Percentiles rank a stretch among this genome's conserved stretches.
phyloP scores from a whole-genome alignment of 768 basidiomycete species.

The Dendrothele bispora region DNA sequence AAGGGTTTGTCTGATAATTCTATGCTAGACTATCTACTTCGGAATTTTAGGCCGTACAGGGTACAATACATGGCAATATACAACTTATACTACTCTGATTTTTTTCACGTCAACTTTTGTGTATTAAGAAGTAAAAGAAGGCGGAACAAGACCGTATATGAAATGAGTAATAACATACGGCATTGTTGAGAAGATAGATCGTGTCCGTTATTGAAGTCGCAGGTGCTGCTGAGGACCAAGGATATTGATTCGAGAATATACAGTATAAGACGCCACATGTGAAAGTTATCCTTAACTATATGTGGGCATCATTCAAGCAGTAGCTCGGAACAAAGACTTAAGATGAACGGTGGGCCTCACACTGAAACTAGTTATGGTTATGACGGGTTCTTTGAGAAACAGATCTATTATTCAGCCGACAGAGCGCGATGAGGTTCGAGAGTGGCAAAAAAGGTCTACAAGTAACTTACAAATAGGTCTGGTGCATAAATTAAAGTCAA shows the following conservation, averaged over 20 bases:
- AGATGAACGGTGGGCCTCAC: conserved; percentile 46
- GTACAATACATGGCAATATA: too few relatives aligned
- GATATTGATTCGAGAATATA: conserved; percentile 64
- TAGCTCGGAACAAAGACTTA: not conserved
- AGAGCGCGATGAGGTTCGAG: conserved; percentile 6
- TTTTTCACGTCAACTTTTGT: conserved; percentile 2
- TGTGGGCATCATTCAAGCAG: too few relatives aligned
- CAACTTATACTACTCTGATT: conserved; percentile 60
- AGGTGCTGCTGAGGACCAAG: conserved; percentile 54
- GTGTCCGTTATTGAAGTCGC: conserved; percentile 58
- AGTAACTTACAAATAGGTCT: conserved; percentile 67
- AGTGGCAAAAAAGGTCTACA: conserved; percentile 18
- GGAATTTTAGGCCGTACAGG: too few relatives aligned
- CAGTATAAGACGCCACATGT: conserved; percentile 77
- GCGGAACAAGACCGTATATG: not conserved
- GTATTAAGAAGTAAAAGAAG: not conserved
- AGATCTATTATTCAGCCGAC: conserved; percentile 50
- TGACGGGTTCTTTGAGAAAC: conserved; percentile 71
- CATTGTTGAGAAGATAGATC: conserved; percentile 59
- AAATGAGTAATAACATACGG: conserved; percentile 43
- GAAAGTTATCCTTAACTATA: conserved; percentile 70
- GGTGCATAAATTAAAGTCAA: conserved; percentile 62
- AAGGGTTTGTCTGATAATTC: too few relatives aligned
- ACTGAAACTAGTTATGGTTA: conserved; percentile 71
- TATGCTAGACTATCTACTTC: too few relatives aligned